These are phyloP conservation scores for Clonostachys rosea DNA, from an alignment of 2,329 filamentous ascomycete genomes.

Conservation along the genomic window DNA sequence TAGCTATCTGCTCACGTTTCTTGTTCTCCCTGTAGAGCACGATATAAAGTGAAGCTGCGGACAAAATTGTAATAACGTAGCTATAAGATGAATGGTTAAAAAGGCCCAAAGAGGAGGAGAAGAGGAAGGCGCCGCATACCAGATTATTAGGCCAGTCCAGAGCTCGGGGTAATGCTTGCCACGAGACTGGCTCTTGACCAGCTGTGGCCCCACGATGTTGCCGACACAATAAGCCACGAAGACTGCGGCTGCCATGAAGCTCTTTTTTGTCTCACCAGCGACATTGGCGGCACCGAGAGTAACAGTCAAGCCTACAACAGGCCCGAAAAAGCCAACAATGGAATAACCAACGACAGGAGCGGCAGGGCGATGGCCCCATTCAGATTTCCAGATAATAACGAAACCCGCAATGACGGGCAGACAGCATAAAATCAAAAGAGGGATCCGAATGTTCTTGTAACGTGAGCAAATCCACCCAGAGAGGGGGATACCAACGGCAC, in stretches of 20 bases:
- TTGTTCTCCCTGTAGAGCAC: constrained; percentile 57
- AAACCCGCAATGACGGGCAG: constrained; percentile 56
- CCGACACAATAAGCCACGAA: constrained; percentile 74
- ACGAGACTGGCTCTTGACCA: constrained; percentile 64
- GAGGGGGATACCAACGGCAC: constrained; percentile 46
- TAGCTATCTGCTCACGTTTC: constrained; percentile 35
- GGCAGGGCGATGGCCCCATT: constrained; percentile 43
- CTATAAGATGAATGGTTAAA: constrained; percentile 21
- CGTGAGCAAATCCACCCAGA: constrained; percentile 45
- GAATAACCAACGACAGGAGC: constrained; percentile 52
- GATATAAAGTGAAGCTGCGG: constrained; percentile 50
- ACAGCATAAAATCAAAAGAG: constrained; percentile 46
- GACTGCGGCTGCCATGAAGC: constrained; percentile 67
- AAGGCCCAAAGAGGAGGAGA: constrained; percentile 4
- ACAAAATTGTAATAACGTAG: constrained; percentile 63
- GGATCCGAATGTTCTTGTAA: constrained; percentile 46
- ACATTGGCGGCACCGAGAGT: constrained; percentile 50
- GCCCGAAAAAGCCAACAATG: constrained; percentile 53
- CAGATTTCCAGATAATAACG: constrained; percentile 52
- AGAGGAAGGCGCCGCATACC: constrained; percentile 22
- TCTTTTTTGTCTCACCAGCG: constrained; percentile 74
- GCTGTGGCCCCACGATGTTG: constrained; percentile 71
- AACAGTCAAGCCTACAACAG: constrained; percentile 37
- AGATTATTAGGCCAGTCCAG: constrained; percentile 65
- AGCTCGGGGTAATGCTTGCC: constrained; percentile 64